These are phyloP conservation scores for Pistacia atlantica DNA, from an alignment of 345 rosid genomes.

Conservation along the genomic window DNA sequence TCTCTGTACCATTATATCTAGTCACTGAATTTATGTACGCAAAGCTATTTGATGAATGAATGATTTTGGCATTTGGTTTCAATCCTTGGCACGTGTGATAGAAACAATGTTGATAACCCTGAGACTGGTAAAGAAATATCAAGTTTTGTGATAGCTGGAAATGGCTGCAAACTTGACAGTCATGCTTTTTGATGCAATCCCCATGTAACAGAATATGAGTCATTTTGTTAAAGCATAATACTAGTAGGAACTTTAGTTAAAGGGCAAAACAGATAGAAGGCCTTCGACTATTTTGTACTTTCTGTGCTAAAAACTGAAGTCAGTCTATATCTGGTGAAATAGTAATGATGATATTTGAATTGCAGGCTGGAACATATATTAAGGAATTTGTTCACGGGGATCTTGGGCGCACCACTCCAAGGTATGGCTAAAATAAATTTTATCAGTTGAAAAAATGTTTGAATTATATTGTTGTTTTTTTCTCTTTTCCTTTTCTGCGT, in stretches of 20 bases:
- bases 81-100: not conserved
- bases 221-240: not conserved
- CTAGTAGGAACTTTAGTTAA: not conserved
- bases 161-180: not conserved
- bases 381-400: conserved; percentile 99
- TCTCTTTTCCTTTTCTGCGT: too few relatives aligned
- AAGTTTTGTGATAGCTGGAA: not conserved
- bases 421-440: conserved; percentile 38
- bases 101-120: not conserved
- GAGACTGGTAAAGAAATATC: not conserved
- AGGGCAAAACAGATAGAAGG: not conserved
- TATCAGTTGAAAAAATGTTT: not conserved
- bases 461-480: not conserved
- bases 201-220: not conserved
- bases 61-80: not conserved
- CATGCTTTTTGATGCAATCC: not conserved
- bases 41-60: not conserved
- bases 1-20: not conserved
- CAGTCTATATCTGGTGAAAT: not conserved
- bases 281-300: too few relatives aligned
- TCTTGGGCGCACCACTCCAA: conserved; percentile 91
- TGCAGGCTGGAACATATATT: conserved; percentile 95
- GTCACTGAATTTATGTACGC: not conserved
- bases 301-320: too few relatives aligned
- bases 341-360: conserved; percentile 11